Evolutionary conservation across 1,139 yeast genomes (phyloP).

Genomic region (Geotrichum carabidarum): DNA sequence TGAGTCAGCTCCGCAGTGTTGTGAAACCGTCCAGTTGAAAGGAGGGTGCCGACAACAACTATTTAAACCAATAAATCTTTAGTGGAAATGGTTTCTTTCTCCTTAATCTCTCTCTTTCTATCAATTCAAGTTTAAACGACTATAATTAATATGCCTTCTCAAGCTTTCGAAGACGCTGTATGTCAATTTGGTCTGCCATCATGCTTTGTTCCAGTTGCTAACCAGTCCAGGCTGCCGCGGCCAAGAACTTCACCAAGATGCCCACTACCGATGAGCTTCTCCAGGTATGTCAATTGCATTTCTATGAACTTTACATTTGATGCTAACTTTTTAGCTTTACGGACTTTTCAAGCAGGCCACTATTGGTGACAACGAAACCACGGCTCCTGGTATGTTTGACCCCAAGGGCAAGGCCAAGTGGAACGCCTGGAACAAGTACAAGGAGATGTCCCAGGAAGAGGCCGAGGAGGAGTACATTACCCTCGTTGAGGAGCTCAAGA

Average conservation of each 20-base stretch:
- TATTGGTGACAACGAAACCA: conserved; percentile 86
- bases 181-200: background rate
- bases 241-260: conserved; percentile 65
- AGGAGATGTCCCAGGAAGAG: conserved; percentile 81
- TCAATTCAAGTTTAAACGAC: background rate
- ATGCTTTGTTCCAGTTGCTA: background rate
- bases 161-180: conserved; percentile 31
- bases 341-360: conserved; percentile 96
- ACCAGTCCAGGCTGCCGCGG: conserved; percentile 64
- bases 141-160: conserved; percentile 27
- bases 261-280: conserved; percentile 86
- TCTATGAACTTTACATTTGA: background rate
- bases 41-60: no score
- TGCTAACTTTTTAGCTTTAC: conserved; percentile 45
- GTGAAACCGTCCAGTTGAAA: no score
- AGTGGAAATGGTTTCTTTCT: background rate
- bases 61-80: no score
- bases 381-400: conserved; percentile 81
- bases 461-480: conserved; percentile 85
- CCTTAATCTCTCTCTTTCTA: background rate
- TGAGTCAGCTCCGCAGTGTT: no score
- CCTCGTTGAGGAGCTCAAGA: conserved; percentile 46
- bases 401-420: conserved; percentile 95
- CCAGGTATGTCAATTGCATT: conserved; percentile 32
- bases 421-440: conserved; percentile 89